Evolutionary conservation across 768 basidiomycete species (phyloP).

Genomic region (Lactarius hatsudake): DNA sequence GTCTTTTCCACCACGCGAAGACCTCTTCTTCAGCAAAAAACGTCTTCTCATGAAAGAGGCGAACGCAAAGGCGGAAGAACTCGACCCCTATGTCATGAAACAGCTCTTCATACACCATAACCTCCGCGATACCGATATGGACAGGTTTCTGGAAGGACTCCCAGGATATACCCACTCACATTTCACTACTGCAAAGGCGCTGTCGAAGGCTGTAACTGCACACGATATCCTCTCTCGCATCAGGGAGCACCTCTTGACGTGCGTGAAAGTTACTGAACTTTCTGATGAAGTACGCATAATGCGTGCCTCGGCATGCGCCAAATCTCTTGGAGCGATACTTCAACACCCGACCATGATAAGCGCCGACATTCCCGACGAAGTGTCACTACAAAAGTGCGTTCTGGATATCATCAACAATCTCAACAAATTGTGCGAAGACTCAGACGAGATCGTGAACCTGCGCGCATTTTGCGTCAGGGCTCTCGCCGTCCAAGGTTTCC

Average conservation of each 20-base stretch:
- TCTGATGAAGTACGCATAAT: not conserved
- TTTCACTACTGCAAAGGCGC: not conserved
- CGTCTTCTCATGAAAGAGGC: not conserved
- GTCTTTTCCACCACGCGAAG: not conserved
- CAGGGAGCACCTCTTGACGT: slow-evolving; percentile 17
- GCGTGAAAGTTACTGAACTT: slow-evolving; percentile 4
- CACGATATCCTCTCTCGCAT: not conserved
- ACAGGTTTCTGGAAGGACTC: slow-evolving; percentile 11
- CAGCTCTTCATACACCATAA: slow-evolving; percentile 12
- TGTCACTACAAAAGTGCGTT: no score
- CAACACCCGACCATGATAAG: not conserved
- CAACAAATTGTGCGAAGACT: not conserved
- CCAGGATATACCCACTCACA: slow-evolving; percentile 12
- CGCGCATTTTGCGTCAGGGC: slow-evolving; percentile 8
- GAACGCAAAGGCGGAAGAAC: not conserved
- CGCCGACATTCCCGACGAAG: no score
- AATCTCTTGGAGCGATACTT: slow-evolving; percentile 9
- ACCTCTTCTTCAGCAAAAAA: not conserved
- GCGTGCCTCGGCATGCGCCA: slow-evolving; percentile 2
- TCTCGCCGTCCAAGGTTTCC: slow-evolving; percentile 7
- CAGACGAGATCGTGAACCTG: not conserved
- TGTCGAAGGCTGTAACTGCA: not conserved
- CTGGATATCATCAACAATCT: not conserved
- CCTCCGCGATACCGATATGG: slow-evolving; percentile 15
- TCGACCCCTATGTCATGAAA: slow-evolving; percentile 8